Base-by-base conservation (phyloP, 2,329 filamentous ascomycete genomes). In the Podosphaera xanthii region DNA sequence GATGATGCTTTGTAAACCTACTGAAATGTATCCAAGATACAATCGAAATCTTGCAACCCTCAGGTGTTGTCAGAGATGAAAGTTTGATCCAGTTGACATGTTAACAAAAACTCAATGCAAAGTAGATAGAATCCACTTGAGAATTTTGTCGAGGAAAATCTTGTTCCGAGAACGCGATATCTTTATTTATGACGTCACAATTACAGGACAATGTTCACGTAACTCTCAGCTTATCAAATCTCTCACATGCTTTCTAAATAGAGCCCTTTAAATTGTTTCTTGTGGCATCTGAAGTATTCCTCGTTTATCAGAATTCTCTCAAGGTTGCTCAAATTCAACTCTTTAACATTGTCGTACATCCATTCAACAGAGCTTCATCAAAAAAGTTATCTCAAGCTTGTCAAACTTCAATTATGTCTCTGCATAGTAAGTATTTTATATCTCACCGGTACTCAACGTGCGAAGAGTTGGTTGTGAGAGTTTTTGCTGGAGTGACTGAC, bases 371-470 rank as follows among this genome's bases (percentile, higher is more conserved):
- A 12, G 40, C 40, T 44, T 44, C 5, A 44, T 44, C n/a, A 8
- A 12, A 44, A 44, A 8, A 44, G n/a, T 44, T 44, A 14, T 14
- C n/a, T 44, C 10, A 44, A 12, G 10, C 5, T 44, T 44, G 49
- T 52, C 30, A 52, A 14, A 52, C 40, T 54, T 48, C 58, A 60
- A 63, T 60, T 61, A 66, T 66, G 65, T 66, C 65, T 64, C 65
- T 66, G 61, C 64, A 65, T 60, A 65, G 65, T 66, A 65, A 44
- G 65, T 65, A 48, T 59, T 31, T n/a, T 58, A 38, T 59, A 38
- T 44, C 4, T 2, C 46, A 2, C 40, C 33, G 3, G 49, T 58
- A 50, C 46, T 46, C 12, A 31, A 8, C 9, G 31, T 30, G 38
- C 35, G 33, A 34, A 4, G 49, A 44, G 10, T 12, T 44, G 52